phyloP scores from a whole-genome alignment of 352 stramenopile species.

The Globisporangium radiosum region DNA sequence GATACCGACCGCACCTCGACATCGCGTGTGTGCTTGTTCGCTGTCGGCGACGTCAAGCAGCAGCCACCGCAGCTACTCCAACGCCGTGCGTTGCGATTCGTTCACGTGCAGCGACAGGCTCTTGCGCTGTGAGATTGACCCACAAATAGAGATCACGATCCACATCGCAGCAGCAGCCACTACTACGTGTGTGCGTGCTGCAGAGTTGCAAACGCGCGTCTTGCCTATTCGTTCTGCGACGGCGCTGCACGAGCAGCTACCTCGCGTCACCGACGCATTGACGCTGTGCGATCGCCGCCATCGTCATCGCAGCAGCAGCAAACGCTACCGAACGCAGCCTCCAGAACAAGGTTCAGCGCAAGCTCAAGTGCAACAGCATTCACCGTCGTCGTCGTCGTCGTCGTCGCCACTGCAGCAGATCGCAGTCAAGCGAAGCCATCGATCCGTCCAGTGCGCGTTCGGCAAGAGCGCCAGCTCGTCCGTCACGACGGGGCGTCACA shows the following conservation, averaged over 20 bases:
- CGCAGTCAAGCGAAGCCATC: not conserved
- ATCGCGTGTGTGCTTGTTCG: too few species aligned
- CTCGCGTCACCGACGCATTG: too few species aligned
- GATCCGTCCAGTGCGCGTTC: not conserved
- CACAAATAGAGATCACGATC: constrained; percentile 18
- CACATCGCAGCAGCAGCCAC: constrained; percentile 3
- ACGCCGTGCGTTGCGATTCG: not conserved
- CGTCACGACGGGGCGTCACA: not conserved
- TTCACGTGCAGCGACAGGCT: constrained; percentile 3
- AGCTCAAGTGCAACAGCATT: not conserved
- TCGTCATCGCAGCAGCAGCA: not conserved
- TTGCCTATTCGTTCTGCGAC: constrained; percentile 13
- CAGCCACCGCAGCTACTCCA: not conserved
- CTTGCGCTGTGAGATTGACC: constrained; percentile 16
- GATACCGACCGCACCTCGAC: too few species aligned
- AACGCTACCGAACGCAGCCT: not conserved
- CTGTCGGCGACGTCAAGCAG: too few species aligned
- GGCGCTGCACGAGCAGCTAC: too few species aligned
- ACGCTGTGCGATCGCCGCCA: not conserved
- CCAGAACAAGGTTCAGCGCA: not conserved
- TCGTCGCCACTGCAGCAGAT: too few species aligned
- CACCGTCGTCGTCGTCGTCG: not conserved
- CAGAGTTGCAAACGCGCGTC: constrained; percentile 11
- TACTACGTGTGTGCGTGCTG: constrained; percentile 15
- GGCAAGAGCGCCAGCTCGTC: constrained; percentile 3